Base-by-base conservation (phyloP, 495 filamentous ascomycete genomes). In the Aspergillus sclerotioniger region DNA sequence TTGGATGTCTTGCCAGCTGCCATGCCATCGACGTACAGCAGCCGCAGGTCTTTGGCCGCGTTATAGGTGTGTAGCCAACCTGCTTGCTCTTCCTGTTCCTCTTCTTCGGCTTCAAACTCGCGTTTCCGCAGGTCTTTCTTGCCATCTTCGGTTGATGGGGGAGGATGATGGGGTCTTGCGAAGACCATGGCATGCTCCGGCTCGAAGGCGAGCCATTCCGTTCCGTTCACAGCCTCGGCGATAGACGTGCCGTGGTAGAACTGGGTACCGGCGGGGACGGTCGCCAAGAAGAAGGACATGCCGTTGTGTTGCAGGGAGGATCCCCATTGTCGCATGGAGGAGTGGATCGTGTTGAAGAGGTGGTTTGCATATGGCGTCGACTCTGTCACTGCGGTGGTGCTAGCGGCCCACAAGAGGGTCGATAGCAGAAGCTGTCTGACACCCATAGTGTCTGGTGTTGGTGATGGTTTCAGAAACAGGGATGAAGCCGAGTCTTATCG, bases 121-220 rank as follows among this genome's bases (percentile, higher is more conserved):
- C 54, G 44, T 9, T 21, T 52, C 16, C 37, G 48, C 10, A 12
- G 44, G 29, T 28, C 59, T 19, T 43, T 21, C 41, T 19, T 20
- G 2, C 56, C 47, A 29, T 37, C 56, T 25, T 28, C 19, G 20
- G 56, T 50, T 20, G 59, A 56, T 9, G 51, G 62, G 12, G 61
- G 62, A 9, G 54, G 49, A 25, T 51, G 59, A 20, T 35, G 62
- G 35, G 68, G 54, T 10, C 63, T 62, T 15, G 72, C 53, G 65
- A 89, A 90, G 6, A 75, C 62, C 65, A 87, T 70, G 0, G 85
- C 82, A 70, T 89, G 86, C 58, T 88, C 85, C 10, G 85, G 82
- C 62, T 89, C 87, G 60, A 88, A 89, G 0, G 87, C 86, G 0
- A 90, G 74, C 86, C 87, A 90, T 60, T 90, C 85, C 1, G 77